Base-by-base conservation (phyloP, 768 basidiomycete species). In the Leccinum ochraceum region DNA sequence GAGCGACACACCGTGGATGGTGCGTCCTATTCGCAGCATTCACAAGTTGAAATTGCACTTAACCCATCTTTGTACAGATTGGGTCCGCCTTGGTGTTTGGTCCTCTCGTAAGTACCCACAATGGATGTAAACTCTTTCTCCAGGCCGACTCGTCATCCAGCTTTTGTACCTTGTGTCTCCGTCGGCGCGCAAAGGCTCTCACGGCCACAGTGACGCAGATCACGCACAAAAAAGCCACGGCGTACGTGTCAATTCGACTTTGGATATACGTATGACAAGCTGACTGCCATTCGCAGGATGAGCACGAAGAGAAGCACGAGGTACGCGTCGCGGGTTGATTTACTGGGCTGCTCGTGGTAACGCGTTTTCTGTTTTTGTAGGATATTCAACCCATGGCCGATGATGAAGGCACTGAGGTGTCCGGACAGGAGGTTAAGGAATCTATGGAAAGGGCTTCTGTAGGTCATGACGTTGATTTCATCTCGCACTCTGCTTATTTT, bases 11-110 rank as follows among this genome's bases (percentile, higher is more conserved):
- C 63, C 65, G 13, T 74, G 73, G 73, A 74, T 75, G 14, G 73
- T 74, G 36, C 36, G 74, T 67, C 51, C 44, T 9, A 30, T 36
- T 7, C 1, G 20, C 24, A 16, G 37, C 28, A 6, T 37, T 16
- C 57, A 48, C 26, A 24, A 6, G 26, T 3, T 16, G 7, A 24
- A 54, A 26, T 53, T 58, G 9, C 49, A 1, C 52, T 56, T 36
- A 44, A 46, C 28, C 6, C 34, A 20, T 61, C 42, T 22, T 32
- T 32, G 22, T 5, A 3, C 28, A 74, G 74, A 62, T 74, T 48
- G 74, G 74, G 48, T 75, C 73, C 14, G 71, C 69, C 17, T 53
- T 74, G 39, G 59, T 73, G 53, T 74, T 74, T 48, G 74, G 74
- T 57, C 69, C 73, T 55, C 58, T 64, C 57, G 74, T 76, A 46